Conservation (phyloP, 129 eudicot genomes). For the Pulicaria dysenterica region DNA sequence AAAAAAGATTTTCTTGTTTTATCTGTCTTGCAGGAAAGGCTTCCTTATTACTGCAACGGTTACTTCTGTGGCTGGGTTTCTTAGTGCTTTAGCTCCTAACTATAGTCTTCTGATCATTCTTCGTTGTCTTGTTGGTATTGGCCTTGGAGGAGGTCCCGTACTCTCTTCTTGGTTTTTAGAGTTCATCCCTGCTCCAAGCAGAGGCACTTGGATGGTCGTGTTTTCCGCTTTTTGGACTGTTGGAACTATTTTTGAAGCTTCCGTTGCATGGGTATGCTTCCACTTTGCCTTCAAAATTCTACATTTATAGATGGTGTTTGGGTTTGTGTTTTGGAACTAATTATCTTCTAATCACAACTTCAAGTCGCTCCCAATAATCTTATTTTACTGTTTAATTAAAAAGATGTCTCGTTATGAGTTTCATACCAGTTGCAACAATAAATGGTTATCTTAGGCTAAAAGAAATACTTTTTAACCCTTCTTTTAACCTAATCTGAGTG, state of each 20-base stretch:
- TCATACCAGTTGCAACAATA: slow-evolving; percentile 3
- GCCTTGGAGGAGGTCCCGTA: slow-evolving; percentile 80
- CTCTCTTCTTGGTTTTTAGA: slow-evolving; percentile 79
- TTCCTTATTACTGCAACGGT: slow-evolving; percentile 59
- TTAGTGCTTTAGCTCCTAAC: slow-evolving; percentile 73
- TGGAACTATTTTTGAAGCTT: slow-evolving; percentile 80
- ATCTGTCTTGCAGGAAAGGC: slow-evolving; percentile 51
- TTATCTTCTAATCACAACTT: neutral
- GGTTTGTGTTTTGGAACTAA: slow-evolving; percentile 8
- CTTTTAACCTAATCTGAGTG: neutral
- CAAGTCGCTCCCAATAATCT: neutral
- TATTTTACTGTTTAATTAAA: neutral
- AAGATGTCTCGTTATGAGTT: neutral
- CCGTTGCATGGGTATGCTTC: slow-evolving; percentile 68
- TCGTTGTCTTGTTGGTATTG: slow-evolving; percentile 73
- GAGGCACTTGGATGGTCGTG: slow-evolving; percentile 80
- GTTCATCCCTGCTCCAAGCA: slow-evolving; percentile 67
- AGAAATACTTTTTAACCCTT: neutral
- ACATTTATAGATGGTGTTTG: neutral
- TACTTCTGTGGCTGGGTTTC: slow-evolving; percentile 54
- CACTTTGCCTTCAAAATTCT: neutral
- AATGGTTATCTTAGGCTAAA: neutral
- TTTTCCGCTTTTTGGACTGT: slow-evolving; percentile 78
- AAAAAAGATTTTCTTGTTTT: neutral
- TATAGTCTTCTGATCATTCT: slow-evolving; percentile 46